These are phyloP conservation scores for Ambrosia artemisiifolia DNA, from an alignment of 129 eudicot genomes.

Conservation along the genomic window DNA sequence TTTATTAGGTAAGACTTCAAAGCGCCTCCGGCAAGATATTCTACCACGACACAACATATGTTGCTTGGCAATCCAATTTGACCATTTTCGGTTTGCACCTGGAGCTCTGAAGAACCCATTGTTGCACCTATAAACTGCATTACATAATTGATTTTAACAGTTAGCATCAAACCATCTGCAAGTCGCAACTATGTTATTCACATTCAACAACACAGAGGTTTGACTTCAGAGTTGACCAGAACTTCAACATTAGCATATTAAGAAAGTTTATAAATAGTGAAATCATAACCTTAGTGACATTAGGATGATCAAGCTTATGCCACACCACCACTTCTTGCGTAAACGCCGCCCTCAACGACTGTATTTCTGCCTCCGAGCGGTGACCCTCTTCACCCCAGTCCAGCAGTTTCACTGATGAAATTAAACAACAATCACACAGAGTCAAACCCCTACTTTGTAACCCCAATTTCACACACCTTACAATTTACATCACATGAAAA, in stretches of 20 bases:
- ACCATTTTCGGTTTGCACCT: constrained; percentile 79
- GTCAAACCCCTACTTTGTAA: constrained; percentile 26
- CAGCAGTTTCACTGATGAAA: constrained; percentile 62
- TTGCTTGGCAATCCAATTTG: constrained; percentile 83
- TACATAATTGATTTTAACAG: neutral
- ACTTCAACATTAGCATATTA: neutral
- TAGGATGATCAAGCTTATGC: constrained; percentile 91
- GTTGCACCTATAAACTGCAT: constrained; percentile 92
- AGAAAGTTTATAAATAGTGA: constrained; percentile 5
- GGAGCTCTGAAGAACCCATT: constrained; percentile 79
- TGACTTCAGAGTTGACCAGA: neutral
- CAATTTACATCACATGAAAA: too few relatives aligned
- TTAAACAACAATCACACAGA: constrained; percentile 7
- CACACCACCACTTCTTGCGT: constrained; percentile 92
- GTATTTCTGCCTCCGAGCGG: constrained; percentile 63
- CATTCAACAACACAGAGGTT: neutral
- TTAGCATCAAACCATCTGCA: constrained; percentile 12
- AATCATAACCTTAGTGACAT: constrained; percentile 69
- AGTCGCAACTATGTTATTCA: constrained; percentile 4
- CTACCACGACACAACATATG: constrained; percentile 84
- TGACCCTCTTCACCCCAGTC: constrained; percentile 98
- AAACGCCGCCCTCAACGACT: constrained; percentile 70
- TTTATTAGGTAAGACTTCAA: constrained; percentile 78
- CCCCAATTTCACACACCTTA: constrained; percentile 35
- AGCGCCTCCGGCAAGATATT: constrained; percentile 84